Evolutionary conservation across 1,284 basidiomycete genomes (phyloP), one percentile per base, ranked within the genome.

Genomic region (Leccinum pachyderme): DNA sequence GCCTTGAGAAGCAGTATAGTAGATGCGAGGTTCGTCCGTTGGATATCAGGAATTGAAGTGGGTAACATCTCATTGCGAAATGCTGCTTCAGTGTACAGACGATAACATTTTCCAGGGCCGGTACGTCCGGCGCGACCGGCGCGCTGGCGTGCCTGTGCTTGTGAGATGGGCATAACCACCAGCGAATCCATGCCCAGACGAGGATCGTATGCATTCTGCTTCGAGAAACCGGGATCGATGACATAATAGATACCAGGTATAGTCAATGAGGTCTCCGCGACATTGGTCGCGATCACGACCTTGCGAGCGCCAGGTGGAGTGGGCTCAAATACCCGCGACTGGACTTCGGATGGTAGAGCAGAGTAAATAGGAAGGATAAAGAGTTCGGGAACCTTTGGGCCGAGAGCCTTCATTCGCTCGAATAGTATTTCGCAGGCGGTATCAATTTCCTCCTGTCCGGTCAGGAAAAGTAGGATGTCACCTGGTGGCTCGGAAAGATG

Each of bases 191-290:
- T 99, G 63, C 96, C 97, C 58, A 99, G 77, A 50, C 93, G 83
- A 22, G 97, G 95, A 71, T 99, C 96, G 72, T 98, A 99, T 1
- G 95, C 96, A 68, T 98, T 99, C 73, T 99, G 97, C 74, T 99
- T 99, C 33, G 95, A 91, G 18, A 99, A 99, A 8, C 97, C 97
- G 2, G 97, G 96, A 70, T 99, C 97, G 62, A 98, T 87, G 60
- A 99, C 96, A 66, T 99, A 99, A 80, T 98, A 98, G 68, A 99
- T 95, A 31, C 95, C 96, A 48, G 96, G 94, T 67, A 99, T 99
- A 12, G 97, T 99, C 69, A 99, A 81, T 75, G 91, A 95, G 8
- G 97, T 99, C 77, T 99, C 97, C 7, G 97, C 97, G 56, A 99
- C 96, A 75, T 99, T 99, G 31, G 97, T 99, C 5, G 97, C 96